Percentiles rank a stretch among this genome's conserved stretches.
Conservation (phyloP, 345 rosid species). For the Citrus hindsii region DNA sequence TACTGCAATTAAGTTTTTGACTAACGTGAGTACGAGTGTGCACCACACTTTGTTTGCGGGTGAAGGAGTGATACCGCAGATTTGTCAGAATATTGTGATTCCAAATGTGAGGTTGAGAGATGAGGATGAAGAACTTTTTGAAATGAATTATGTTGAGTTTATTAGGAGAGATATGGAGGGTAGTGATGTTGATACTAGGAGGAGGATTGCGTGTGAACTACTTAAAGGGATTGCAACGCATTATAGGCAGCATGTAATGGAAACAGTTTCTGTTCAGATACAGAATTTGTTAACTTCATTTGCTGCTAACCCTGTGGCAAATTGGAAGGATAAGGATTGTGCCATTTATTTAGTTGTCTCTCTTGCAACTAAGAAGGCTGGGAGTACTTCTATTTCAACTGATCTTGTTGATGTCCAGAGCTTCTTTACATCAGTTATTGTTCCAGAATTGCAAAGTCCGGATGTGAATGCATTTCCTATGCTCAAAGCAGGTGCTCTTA, state of each 20-base stretch:
- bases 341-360: constrained; percentile 92
- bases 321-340: constrained; percentile 98
- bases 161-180: constrained; percentile 99
- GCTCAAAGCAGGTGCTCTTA: constrained; percentile 96
- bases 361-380: constrained; percentile 82
- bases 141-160: constrained; percentile 93
- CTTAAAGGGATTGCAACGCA: constrained; percentile 90
- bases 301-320: constrained; percentile 60
- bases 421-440: constrained; percentile 69
- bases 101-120: constrained; percentile 92
- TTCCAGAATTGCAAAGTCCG: constrained; percentile 80
- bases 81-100: constrained; percentile 88
- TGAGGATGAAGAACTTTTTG: constrained; percentile 96
- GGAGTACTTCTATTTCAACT: constrained; percentile 73
- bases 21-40: constrained; percentile 90
- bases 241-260: constrained; percentile 67
- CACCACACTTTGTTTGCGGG: constrained; percentile 81
- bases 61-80: constrained; percentile 73
- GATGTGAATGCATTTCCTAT: constrained; percentile 75
- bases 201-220: constrained; percentile 96
- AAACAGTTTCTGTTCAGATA: constrained; percentile 69
- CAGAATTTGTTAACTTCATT: constrained; percentile 63
- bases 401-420: constrained; percentile 84
- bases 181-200: constrained; percentile 93
- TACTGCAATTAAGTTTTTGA: constrained; percentile 90